phyloP scores from a whole-genome alignment of 306 rosid genomes.

The Potentilla sterilis region DNA sequence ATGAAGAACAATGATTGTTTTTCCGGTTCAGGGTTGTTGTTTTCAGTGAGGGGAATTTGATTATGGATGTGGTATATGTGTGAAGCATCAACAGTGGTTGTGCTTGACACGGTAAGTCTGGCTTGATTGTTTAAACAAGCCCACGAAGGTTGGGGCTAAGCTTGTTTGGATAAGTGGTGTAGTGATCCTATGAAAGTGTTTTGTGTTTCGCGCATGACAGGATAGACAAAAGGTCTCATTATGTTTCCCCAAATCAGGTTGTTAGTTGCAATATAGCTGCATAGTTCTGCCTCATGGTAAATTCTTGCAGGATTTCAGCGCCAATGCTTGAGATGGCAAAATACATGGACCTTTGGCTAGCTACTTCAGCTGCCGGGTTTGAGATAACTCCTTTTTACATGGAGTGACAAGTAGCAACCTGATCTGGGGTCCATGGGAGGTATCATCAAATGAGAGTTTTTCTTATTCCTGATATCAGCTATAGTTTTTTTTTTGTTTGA shows the following conservation, averaged over 20 bases:
- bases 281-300: slow-evolving; percentile 16
- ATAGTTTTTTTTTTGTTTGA: neutral
- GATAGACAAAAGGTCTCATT: neutral
- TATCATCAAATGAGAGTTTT: slow-evolving; percentile 14
- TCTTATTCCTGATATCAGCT: neutral
- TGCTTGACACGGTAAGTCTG: no score
- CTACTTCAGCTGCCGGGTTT: slow-evolving; percentile 27
- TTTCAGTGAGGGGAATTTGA: neutral
- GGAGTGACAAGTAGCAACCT: slow-evolving; percentile 24
- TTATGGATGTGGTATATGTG: neutral
- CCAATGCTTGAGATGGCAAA: slow-evolving; percentile 19
- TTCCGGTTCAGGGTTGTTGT: neutral
- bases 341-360: slow-evolving; percentile 16
- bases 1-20: neutral
- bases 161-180: slow-evolving; percentile 2
- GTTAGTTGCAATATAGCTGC: slow-evolving; percentile 7
- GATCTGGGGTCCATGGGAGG: slow-evolving; percentile 25
- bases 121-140: no score
- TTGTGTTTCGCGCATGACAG: slow-evolving; percentile 4
- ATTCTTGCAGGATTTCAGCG: slow-evolving; percentile 19
- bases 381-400: slow-evolving; percentile 20
- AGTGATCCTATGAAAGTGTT: neutral
- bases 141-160: no score
- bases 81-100: neutral
- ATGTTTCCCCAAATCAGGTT: slow-evolving; percentile 10